Percentiles rank a stretch among this genome's conserved stretches.
phyloP scores from a whole-genome alignment of 208 protist genomes.

The Blastocrithidia nonstop region DNA sequence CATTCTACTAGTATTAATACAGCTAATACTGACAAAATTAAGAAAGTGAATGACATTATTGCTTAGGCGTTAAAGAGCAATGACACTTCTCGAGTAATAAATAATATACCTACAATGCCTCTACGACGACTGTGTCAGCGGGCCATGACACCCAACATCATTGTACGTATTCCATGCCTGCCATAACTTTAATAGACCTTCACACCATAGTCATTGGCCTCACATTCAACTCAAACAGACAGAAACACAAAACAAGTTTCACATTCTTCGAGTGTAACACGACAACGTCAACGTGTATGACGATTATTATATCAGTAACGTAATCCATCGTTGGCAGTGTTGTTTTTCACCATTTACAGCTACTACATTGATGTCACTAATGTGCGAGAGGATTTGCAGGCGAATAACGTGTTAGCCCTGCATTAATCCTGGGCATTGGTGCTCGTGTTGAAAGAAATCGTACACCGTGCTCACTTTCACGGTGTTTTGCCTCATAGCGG shows the following conservation, averaged over 20 bases:
- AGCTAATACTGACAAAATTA: too few relatives aligned
- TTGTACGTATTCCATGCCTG: constrained; percentile 1
- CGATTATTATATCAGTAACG: constrained; percentile 61
- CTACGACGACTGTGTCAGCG: constrained; percentile 9
- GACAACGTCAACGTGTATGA: too few relatives aligned
- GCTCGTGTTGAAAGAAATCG: constrained; percentile 61
- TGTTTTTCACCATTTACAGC: constrained; percentile 59
- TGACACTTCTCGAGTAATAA: too few relatives aligned
- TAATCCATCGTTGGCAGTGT: constrained; percentile 45
- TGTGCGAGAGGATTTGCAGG: constrained; percentile 39
- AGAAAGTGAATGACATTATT: too few relatives aligned
- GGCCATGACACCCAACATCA: neutral
- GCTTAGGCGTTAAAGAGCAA: too few relatives aligned
- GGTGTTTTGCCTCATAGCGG: constrained; percentile 50
- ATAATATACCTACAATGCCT: too few relatives aligned
- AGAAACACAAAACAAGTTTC: too few relatives aligned
- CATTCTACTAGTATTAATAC: too few relatives aligned
- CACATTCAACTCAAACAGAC: too few relatives aligned
- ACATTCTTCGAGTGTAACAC: too few relatives aligned
- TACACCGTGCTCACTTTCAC: constrained; percentile 47
- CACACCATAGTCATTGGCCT: too few relatives aligned
- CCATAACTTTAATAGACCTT: too few relatives aligned
- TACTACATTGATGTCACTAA: constrained; percentile 62
- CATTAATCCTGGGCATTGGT: constrained; percentile 34
- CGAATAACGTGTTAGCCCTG: constrained; percentile 14